A percentile compares a stretch with the other conserved stretches of the same genome.
Evolutionary conservation across 768 basidiomycete genomes (phyloP).

Genomic region (Astraeus odoratus): DNA sequence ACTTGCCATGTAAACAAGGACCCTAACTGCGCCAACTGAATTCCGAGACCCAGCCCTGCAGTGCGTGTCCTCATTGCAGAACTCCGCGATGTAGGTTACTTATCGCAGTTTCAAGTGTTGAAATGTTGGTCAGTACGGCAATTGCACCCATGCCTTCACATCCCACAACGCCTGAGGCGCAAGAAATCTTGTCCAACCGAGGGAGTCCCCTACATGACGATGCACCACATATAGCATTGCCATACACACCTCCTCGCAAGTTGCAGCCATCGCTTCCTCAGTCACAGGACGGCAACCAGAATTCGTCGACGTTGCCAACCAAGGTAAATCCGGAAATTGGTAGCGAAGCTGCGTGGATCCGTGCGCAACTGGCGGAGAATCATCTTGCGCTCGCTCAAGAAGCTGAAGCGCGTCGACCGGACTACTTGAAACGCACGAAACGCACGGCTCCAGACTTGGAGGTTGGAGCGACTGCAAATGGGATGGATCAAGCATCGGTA

Average conservation of each 20-base stretch:
- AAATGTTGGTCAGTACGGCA: too few species aligned
- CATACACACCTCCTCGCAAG: neutral
- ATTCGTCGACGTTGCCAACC: neutral
- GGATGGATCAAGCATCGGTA: slow-evolving; percentile 9
- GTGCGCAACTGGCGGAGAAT: slow-evolving; percentile 45
- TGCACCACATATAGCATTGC: neutral
- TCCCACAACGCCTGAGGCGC: neutral
- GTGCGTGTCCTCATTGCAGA: neutral
- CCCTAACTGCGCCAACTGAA: neutral
- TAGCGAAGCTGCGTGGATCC: slow-evolving; percentile 56
- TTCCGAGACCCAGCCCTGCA: neutral
- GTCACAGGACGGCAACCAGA: neutral
- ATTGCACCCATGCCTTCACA: neutral
- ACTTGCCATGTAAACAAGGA: neutral
- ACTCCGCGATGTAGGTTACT: neutral
- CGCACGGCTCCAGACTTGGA: slow-evolving; percentile 35
- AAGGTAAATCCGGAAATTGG: slow-evolving; percentile 28
- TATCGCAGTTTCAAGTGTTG: too few species aligned
- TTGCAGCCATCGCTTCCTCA: neutral
- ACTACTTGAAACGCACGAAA: slow-evolving; percentile 60
- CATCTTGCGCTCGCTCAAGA: slow-evolving; percentile 43
- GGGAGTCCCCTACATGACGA: neutral
- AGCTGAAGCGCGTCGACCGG: slow-evolving; percentile 59
- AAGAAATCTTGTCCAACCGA: neutral
- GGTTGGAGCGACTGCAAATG: slow-evolving; percentile 3